Evolutionary conservation across 164 flowering plant genomes (phyloP).

Genomic region (Vitis amurensis): DNA sequence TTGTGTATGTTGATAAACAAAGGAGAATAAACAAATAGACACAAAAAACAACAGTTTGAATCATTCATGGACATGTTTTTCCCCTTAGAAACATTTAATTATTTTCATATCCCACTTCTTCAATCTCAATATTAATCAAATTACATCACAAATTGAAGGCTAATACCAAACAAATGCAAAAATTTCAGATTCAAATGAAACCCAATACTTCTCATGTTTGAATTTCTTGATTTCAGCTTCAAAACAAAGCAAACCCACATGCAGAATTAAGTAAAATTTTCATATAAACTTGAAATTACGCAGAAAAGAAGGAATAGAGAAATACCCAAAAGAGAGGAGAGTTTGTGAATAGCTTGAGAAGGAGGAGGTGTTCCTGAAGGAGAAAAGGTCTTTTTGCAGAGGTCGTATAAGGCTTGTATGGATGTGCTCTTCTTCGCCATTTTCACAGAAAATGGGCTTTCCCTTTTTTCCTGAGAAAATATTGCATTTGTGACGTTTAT

Average conservation of each 20-base stretch:
- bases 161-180: neutral
- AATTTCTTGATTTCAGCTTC: neutral
- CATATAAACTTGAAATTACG: constrained; percentile 1
- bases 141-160: too few relatives aligned
- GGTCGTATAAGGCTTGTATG: constrained; percentile 64
- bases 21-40: too few relatives aligned
- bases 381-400: constrained; percentile 61
- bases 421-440: constrained; percentile 26
- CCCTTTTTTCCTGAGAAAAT: neutral
- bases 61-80: too few relatives aligned
- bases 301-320: constrained; percentile 2
- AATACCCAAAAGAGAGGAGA: constrained; percentile 62
- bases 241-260: constrained; percentile 12
- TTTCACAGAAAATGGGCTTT: too few relatives aligned
- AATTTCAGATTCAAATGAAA: neutral
- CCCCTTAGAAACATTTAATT: too few relatives aligned
- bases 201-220: neutral
- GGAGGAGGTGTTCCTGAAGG: constrained; percentile 43
- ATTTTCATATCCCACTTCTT: too few relatives aligned
- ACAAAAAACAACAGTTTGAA: too few relatives aligned
- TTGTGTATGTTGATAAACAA: too few relatives aligned
- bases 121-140: too few relatives aligned
- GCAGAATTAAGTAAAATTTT: constrained; percentile 1
- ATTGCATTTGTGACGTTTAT: neutral
- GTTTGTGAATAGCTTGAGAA: constrained; percentile 45